phyloP scores from a whole-genome alignment of 805 yeast genomes.

The Wickerhamomyces bisporus region DNA sequence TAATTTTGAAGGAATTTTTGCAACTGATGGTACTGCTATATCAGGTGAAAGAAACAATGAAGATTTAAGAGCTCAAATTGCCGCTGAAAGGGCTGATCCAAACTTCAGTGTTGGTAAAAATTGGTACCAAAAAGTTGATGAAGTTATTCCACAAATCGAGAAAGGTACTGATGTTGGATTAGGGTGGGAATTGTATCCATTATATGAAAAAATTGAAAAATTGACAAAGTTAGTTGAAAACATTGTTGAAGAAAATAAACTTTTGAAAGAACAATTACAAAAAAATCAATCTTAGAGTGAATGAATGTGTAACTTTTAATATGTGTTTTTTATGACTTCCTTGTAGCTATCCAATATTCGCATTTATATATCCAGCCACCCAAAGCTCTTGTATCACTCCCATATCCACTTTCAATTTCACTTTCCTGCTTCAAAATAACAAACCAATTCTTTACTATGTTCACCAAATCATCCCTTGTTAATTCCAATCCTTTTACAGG shows the following conservation, averaged over 20 bases:
- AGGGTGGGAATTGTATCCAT: slow-evolving; percentile 57
- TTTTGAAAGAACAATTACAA: slow-evolving; percentile 10
- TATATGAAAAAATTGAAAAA: slow-evolving; percentile 46
- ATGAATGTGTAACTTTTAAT: slow-evolving; percentile 4
- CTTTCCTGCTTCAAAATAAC: slow-evolving; percentile 38
- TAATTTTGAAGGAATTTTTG: slow-evolving; percentile 26
- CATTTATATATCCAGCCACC: slow-evolving; percentile 57
- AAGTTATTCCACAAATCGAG: slow-evolving; percentile 53
- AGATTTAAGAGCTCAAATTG: slow-evolving; percentile 43
- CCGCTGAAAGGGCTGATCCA: slow-evolving; percentile 67
- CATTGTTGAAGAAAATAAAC: slow-evolving; percentile 16
- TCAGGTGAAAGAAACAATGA: slow-evolving; percentile 29
- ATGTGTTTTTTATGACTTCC: slow-evolving; percentile 16
- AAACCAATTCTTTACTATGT: slow-evolving; percentile 47
- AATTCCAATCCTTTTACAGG: slow-evolving; percentile 56
- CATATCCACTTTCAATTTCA: slow-evolving; percentile 45
- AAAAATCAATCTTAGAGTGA: neutral
- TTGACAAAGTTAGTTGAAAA: slow-evolving; percentile 19
- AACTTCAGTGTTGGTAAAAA: slow-evolving; percentile 49
- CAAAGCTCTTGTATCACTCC: slow-evolving; percentile 43
- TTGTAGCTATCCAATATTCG: slow-evolving; percentile 63
- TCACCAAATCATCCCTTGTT: slow-evolving; percentile 47
- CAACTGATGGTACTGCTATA: slow-evolving; percentile 20
- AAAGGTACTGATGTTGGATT: slow-evolving; percentile 50
- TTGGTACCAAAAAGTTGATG: slow-evolving; percentile 48